Percentiles rank a stretch among this genome's conserved stretches.
Conservation (phyloP, 345 rosid genomes). For the thale cress (Arabidopsis thaliana) region DNA sequence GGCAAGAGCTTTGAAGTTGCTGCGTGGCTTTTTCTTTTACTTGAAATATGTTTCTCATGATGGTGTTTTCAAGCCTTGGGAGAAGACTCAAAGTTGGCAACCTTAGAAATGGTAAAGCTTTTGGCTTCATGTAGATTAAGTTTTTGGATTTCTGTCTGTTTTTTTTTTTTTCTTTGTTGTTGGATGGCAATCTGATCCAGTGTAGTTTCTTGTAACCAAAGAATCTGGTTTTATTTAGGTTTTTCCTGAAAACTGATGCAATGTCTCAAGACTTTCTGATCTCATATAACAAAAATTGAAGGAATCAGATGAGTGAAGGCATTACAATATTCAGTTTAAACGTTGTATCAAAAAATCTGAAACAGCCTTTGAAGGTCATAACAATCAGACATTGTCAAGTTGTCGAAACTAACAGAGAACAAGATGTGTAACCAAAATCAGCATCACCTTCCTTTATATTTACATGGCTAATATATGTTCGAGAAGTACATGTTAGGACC, state of each 20-base stretch:
- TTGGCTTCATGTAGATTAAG: slow-evolving; percentile 10
- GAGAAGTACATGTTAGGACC: slow-evolving; percentile 29
- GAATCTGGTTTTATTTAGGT: not conserved
- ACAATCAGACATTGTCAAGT: not conserved
- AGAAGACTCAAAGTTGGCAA: slow-evolving; percentile 5
- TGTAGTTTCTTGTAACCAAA: slow-evolving; percentile 5
- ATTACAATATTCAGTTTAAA: not conserved
- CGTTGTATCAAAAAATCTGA: not conserved
- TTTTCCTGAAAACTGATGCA: not conserved
- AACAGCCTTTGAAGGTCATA: not conserved
- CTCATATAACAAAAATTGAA: not conserved
- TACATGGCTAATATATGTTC: slow-evolving; percentile 27
- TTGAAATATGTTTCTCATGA: slow-evolving; percentile 31
- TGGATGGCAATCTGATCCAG: not conserved
- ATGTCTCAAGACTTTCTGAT: not conserved
- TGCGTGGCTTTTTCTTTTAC: slow-evolving; percentile 46
- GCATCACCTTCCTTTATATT: slow-evolving; percentile 18
- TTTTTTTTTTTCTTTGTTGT: slow-evolving; percentile 16
- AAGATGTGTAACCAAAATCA: slow-evolving; percentile 10
- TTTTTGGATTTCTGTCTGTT: not conserved
- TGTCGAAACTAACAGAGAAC: slow-evolving; percentile 20
- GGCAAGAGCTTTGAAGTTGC: slow-evolving; percentile 29
- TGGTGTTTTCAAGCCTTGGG: slow-evolving; percentile 44
- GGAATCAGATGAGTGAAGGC: not conserved
- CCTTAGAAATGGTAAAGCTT: slow-evolving; percentile 20